Evolutionary conservation across 1,284 basidiomycete genomes (phyloP), one percentile per base, ranked within the genome.

Genomic region (Cerioporus squamosus): DNA sequence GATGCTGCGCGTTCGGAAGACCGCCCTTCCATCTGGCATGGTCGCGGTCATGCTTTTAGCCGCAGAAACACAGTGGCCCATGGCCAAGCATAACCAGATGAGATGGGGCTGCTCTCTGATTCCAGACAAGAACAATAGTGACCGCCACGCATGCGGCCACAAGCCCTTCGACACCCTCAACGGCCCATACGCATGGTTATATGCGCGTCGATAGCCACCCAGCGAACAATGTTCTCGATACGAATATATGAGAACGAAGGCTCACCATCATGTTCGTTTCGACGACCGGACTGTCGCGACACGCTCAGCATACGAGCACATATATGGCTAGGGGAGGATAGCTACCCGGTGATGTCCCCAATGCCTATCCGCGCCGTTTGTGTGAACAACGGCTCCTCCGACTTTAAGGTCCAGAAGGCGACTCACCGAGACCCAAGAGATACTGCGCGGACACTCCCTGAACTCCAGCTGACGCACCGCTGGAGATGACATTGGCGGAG

Each of bases 311-410:
- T 12, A 22, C 18, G 22, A 14, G 29, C 39, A 4, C 26, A 31
- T 2, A 31, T 40, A 44, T 46, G 15, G 26, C 10, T 20, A 49
- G 54, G 61, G 18, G 55, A 29, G 42, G 43, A 50, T 51, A 57
- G n/a, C 51, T 78, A 88, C 80, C 92, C 90, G 51, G 91, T 93
- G 61, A 93, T 83, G 66, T 94, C 91, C 24, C 83, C 91, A 64
- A 86, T 85, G 15, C 91, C 90, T 87, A 40, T 22, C 17, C 33
- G 36, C 50, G 23, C 36, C 24, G 17, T 24, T 31, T 5, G 49
- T 36, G 17, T 22, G 45, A 22, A 38, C 42, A 45, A 22, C 15
- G n/a, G n/a, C n/a, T n/a, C n/a, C n/a, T 14, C 3, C 20, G 2
- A 14, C 15, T 24, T 48, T 36, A 42, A 15, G 60, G 39, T 15